Percentiles rank a stretch among this genome's conserved stretches.
These are phyloP conservation scores for Trifolium repens DNA, from an alignment of 306 rosid species.

Conservation along the genomic window DNA sequence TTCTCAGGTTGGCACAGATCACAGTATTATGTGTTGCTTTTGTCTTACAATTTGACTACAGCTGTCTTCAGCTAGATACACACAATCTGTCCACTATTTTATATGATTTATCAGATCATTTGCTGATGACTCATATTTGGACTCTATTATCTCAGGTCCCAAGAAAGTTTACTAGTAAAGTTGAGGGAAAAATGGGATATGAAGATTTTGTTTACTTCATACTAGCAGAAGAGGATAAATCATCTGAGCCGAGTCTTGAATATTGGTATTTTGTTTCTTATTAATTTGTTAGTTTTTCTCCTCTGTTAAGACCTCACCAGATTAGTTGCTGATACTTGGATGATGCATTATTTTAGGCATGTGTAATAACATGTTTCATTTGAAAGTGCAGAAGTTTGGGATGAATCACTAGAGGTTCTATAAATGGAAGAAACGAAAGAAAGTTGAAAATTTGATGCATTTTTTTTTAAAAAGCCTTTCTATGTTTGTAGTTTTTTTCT, in stretches of 20 bases:
- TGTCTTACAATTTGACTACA: conserved; percentile 35
- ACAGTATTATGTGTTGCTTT: conserved; percentile 34
- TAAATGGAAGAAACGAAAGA: background rate
- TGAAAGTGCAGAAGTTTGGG: background rate
- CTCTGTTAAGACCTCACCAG: conserved; percentile 17
- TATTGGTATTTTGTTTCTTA: conserved; percentile 71
- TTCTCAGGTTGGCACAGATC: conserved; percentile 81
- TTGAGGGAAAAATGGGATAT: conserved; percentile 98
- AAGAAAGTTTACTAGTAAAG: conserved; percentile 91
- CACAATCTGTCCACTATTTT: background rate
- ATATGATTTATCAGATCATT: conserved; percentile 34
- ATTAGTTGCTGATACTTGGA: conserved; percentile 22
- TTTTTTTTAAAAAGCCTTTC: background rate
- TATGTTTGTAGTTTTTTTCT: background rate
- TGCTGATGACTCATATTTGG: conserved; percentile 39
- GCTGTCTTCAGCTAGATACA: conserved; percentile 30
- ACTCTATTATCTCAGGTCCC: conserved; percentile 66
- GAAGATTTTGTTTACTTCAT: conserved; percentile 99
- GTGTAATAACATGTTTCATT: conserved; percentile 14
- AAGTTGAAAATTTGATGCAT: background rate
- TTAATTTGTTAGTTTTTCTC: conserved; percentile 4
- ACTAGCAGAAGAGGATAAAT: conserved; percentile 96
- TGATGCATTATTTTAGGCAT: conserved; percentile 14
- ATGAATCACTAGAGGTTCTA: too few relatives aligned
- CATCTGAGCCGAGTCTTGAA: conserved; percentile 97